These are phyloP conservation scores for Populus tomentosa DNA, from an alignment of 441 rosid genomes.

Conservation along the genomic window DNA sequence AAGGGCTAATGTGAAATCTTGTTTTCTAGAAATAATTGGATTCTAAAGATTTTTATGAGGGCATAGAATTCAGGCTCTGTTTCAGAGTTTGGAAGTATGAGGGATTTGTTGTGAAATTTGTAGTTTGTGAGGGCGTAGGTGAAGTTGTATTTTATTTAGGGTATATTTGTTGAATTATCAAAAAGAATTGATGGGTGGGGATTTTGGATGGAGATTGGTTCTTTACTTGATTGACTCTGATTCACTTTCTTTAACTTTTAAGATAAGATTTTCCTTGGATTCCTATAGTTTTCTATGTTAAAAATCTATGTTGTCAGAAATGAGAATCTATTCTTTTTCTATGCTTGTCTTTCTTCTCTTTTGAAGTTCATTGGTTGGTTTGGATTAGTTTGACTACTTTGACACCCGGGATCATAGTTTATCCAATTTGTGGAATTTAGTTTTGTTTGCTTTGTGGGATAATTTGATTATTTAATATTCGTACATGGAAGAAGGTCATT, in stretches of 20 bases:
- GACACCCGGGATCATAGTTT: background rate
- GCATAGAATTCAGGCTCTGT: background rate
- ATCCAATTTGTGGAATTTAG: background rate
- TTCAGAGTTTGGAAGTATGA: background rate
- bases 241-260: background rate
- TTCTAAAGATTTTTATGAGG: too few relatives aligned
- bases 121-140: background rate
- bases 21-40: background rate
- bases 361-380: constrained; percentile 6
- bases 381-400: background rate
- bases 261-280: constrained; percentile 26
- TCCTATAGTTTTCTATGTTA: constrained; percentile 24
- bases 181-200: background rate
- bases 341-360: constrained; percentile 5
- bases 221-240: background rate
- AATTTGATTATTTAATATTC: background rate
- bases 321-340: constrained; percentile 10
- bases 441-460: background rate
- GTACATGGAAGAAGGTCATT: background rate
- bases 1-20: background rate
- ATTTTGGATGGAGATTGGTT: background rate
- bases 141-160: background rate
- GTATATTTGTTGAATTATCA: background rate
- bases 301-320: background rate
- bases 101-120: background rate